These are phyloP conservation scores for Friedmanniomyces simplex DNA, from an alignment of 495 filamentous ascomycete genomes.

Conservation along the genomic window DNA sequence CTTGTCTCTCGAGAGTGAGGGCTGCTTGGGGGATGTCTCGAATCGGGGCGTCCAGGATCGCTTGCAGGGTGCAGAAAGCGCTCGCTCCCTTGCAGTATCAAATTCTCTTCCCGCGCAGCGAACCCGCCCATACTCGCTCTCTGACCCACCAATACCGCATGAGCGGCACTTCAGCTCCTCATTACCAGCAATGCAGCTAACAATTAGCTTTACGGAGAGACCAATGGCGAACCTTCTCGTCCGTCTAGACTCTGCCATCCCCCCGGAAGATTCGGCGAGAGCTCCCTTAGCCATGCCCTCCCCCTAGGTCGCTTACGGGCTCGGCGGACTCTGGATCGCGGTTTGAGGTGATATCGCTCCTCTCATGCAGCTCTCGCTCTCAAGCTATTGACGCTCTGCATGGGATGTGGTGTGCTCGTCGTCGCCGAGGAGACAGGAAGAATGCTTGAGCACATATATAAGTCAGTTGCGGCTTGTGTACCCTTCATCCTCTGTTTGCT, in stretches of 20 bases:
- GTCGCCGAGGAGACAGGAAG: not conserved
- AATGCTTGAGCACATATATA: not conserved
- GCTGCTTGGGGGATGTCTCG: not conserved
- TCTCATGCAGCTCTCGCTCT: not conserved
- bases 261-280: slow-evolving; percentile 17
- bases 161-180: slow-evolving; percentile 6
- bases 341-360: not conserved
- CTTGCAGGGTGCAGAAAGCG: slow-evolving; percentile 4
- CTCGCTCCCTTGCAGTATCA: slow-evolving; percentile 14
- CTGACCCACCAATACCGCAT: slow-evolving; percentile 17
- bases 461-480: slow-evolving; percentile 14
- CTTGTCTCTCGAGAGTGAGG: not conserved
- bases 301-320: not conserved
- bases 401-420: slow-evolving; percentile 9
- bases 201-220: slow-evolving; percentile 13
- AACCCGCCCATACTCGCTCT: not conserved
- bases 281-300: not conserved
- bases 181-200: slow-evolving; percentile 18
- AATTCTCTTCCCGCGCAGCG: not conserved
- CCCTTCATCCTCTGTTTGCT: slow-evolving; percentile 17
- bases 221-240: slow-evolving; percentile 12
- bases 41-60: not conserved
- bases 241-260: slow-evolving; percentile 10
- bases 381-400: not conserved
- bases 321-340: not conserved